Conservation (phyloP, 225 moss, liverwort and hornwort species). For the Polytrichum commune region DNA sequence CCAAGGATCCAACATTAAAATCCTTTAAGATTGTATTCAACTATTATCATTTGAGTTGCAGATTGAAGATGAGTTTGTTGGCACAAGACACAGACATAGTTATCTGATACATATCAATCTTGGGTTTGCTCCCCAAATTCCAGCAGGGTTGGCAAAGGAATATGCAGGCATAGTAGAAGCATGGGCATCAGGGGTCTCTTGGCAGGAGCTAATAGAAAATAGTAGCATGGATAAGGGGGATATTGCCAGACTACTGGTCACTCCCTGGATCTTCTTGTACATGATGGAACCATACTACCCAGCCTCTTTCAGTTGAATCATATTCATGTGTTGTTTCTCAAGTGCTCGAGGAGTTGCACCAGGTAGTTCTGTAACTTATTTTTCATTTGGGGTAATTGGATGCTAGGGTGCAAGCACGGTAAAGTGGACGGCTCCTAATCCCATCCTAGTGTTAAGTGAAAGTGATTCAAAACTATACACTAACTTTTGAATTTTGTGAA, state of each 20-base stretch:
- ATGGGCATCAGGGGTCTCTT: conserved; percentile 81
- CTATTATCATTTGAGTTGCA: too few species aligned
- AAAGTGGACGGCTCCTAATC: too few species aligned
- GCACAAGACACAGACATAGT: too few species aligned
- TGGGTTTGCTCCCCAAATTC: conserved; percentile 26
- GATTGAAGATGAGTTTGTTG: too few species aligned
- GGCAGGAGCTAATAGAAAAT: conserved; percentile 72
- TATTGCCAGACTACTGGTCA: conserved; percentile 70
- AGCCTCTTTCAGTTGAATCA: neutral
- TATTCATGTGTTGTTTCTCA: neutral
- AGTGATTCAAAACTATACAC: too few species aligned
- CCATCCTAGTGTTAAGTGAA: too few species aligned
- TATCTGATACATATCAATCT: neutral
- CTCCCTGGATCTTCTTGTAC: conserved; percentile 78
- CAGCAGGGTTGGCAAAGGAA: conserved; percentile 57
- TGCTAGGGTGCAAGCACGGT: too few species aligned
- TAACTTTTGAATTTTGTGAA: too few species aligned
- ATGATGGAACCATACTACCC: conserved; percentile 18
- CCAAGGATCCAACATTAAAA: too few species aligned
- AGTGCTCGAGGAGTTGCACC: neutral
- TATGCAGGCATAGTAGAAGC: conserved; percentile 83
- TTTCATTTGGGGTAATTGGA: too few species aligned
- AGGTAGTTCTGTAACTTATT: neutral
- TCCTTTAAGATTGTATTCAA: too few species aligned
- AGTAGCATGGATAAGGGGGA: conserved; percentile 90